Conservation (phyloP, 2,329 filamentous ascomycete genomes). For the Trichoderma asperellum region DNA sequence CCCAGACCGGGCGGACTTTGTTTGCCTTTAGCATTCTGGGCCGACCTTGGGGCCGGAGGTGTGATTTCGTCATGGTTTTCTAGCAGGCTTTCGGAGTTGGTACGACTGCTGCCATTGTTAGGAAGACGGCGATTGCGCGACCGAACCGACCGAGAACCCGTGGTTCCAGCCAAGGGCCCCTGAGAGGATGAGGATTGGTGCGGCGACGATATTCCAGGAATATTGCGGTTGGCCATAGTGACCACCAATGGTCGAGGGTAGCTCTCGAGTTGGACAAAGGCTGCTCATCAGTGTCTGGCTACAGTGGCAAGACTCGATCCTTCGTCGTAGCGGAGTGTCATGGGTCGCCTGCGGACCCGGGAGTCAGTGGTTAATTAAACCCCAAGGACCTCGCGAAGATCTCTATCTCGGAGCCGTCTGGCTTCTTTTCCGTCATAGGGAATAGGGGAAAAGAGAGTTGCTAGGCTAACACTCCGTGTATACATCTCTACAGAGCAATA, state of each 20-base stretch:
- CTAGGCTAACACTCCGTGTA: constrained; percentile 13
- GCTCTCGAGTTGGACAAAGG: constrained; percentile 37
- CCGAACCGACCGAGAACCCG: constrained; percentile 48
- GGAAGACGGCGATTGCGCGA: constrained; percentile 56
- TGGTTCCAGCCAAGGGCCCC: constrained; percentile 47
- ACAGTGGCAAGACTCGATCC: constrained; percentile 15
- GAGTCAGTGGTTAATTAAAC: constrained; percentile 24
- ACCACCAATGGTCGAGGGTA: constrained; percentile 40
- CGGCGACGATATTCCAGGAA: constrained; percentile 40
- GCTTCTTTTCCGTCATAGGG: constrained; percentile 26
- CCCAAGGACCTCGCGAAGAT: constrained; percentile 19
- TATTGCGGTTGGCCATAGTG: constrained; percentile 44
- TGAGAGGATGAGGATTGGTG: constrained; percentile 53
- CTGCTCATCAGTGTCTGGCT: constrained; percentile 41
- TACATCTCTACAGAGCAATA: constrained; percentile 19
- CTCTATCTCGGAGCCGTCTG: constrained; percentile 19
- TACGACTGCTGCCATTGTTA: constrained; percentile 35
- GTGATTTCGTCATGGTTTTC: not conserved
- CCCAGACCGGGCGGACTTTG: constrained; percentile 33
- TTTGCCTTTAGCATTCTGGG: constrained; percentile 1
- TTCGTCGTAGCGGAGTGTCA: constrained; percentile 10
- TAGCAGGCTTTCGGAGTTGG: not conserved
- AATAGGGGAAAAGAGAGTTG: constrained; percentile 26
- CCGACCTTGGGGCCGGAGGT: not conserved
- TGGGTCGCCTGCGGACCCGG: constrained; percentile 14